Percentiles rank a stretch among this genome's conserved stretches.
Evolutionary conservation across 768 basidiomycete genomes (phyloP).

Genomic region (Podaxis sp.): DNA sequence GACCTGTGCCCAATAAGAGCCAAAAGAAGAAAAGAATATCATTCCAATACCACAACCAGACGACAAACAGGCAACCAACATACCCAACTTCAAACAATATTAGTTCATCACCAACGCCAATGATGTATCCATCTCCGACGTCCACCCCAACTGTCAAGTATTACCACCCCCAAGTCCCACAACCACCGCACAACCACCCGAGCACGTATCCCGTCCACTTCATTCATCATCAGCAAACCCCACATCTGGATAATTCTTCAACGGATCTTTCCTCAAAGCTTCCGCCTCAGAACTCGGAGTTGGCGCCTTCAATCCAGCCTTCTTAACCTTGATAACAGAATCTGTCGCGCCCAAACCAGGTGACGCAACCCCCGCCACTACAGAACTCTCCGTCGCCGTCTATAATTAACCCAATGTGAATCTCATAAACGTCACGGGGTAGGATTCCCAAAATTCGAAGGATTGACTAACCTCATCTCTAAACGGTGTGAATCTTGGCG

Average conservation of each 20-base stretch:
- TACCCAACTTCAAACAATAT: neutral
- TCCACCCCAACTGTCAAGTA: neutral
- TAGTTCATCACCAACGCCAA: neutral
- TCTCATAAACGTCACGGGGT: neutral
- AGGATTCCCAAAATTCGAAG: slow-evolving; percentile 5
- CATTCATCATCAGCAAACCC: slow-evolving; percentile 16
- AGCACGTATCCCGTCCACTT: neutral
- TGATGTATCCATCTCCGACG: neutral
- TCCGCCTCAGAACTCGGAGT: slow-evolving; percentile 65
- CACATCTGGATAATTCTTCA: slow-evolving; percentile 63
- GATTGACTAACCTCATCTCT: slow-evolving; percentile 59
- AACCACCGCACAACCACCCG: neutral
- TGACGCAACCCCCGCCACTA: slow-evolving; percentile 14
- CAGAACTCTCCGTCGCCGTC: neutral
- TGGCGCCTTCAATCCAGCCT: slow-evolving; percentile 40
- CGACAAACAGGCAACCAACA: neutral
- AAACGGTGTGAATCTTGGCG: slow-evolving; percentile 69
- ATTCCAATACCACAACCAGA: neutral
- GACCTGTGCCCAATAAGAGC: neutral
- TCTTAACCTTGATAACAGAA: slow-evolving; percentile 70
- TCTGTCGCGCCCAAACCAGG: slow-evolving; percentile 40
- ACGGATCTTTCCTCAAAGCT: slow-evolving; percentile 73
- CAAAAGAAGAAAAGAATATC: neutral
- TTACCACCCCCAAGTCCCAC: neutral
- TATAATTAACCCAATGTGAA: slow-evolving; percentile 1